Evolutionary conservation across 495 filamentous ascomycete species (phyloP), one percentile per base, ranked within the genome.

Genomic region (Thermothielavioides terrestris): DNA sequence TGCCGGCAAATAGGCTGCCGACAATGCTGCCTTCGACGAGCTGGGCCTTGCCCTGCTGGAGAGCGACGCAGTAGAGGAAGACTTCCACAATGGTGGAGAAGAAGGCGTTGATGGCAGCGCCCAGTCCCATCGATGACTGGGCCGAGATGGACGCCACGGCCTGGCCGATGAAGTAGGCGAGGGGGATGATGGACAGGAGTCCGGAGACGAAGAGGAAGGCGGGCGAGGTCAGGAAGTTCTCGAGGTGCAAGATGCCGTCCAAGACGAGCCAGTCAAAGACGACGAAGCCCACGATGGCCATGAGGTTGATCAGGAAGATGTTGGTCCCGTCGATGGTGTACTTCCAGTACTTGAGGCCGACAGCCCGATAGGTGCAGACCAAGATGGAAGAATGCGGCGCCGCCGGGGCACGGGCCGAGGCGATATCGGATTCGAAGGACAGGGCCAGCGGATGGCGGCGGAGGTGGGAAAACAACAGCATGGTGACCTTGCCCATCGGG

Each of bases 81-180:
- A 99, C 92, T 63, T 99, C 92, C 20, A 99, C 92, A 18, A 99
- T 72, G 8, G 92, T 99, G n/a, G 89, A 95, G 71, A 99, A 99
- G 68, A 97, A 95, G 28, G 92, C 92, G 54, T 99, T 99, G 69
- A 97, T 89, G 15, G 90, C 92, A 42, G 92, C 94, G 65, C 92
- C 92, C 26, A 99, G 75, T n/a, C 92, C 92, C 92, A 99, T 99
- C n/a, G 89, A 94, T 15, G 89, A 95, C 62, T 99, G 92, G 8
- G 92, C 92, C 14, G 92, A 97, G 57, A 99, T 97, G 28, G 92
- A 97, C n/a, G 92, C 92, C 35, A 99, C 92, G 43, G 92, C 92
- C 67, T 99, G 92, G 8, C 92, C 92, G 65, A 99, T 99, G 71
- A 97, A 99, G 68, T 99, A 97, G 25, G 92, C 92, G n/a, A 99